Percentiles rank a stretch among this genome's conserved stretches.
Conservation (phyloP, 352 stramenopile species). For the Phytophthora constricta region DNA sequence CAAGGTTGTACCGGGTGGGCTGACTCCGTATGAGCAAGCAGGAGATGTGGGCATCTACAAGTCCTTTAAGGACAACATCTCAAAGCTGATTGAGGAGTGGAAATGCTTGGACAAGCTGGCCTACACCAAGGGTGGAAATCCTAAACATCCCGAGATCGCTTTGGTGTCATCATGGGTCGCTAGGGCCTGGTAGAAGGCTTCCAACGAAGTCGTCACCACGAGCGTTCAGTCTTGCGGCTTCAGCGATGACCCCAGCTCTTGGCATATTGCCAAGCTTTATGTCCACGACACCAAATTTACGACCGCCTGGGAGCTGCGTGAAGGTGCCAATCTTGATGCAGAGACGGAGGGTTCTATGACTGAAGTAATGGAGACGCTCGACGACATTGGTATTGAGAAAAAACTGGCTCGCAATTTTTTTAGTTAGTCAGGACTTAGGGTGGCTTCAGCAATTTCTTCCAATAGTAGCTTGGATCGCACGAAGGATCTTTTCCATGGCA, state of each 20-base stretch:
- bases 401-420: too few species aligned
- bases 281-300: neutral
- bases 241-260: neutral
- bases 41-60: constrained; percentile 19
- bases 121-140: constrained; percentile 3
- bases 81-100: neutral
- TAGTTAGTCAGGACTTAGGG: too few species aligned
- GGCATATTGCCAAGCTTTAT: constrained; percentile 3
- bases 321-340: neutral
- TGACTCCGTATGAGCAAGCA: constrained; percentile 12
- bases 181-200: neutral
- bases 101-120: constrained; percentile 6
- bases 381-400: too few species aligned
- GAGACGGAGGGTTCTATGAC: neutral
- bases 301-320: neutral
- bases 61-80: constrained; percentile 13
- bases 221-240: neutral
- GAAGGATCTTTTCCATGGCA: too few species aligned
- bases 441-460: too few species aligned
- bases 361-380: too few species aligned
- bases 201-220: neutral
- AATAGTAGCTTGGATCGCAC: too few species aligned
- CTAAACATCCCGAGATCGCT: neutral
- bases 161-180: neutral
- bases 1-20: neutral